Conservation (phyloP, 805 yeast species). For the Tetrapisispora pingtungensis region DNA sequence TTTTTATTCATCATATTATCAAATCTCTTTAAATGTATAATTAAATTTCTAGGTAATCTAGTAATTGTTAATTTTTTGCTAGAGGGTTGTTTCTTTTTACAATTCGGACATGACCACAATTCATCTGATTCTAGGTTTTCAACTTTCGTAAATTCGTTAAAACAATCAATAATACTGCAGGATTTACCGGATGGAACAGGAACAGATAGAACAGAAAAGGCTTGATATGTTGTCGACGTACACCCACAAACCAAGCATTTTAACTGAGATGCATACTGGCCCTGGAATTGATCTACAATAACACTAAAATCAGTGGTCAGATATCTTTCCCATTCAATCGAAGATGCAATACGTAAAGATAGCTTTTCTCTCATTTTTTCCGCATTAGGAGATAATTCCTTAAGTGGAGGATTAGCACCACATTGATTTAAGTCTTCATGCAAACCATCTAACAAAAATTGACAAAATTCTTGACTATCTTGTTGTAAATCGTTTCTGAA, state of each 20-base stretch:
- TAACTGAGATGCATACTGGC: slow-evolving; percentile 74
- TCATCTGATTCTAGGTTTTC: slow-evolving; percentile 74
- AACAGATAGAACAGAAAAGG: slow-evolving; percentile 69
- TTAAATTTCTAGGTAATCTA: slow-evolving; percentile 65
- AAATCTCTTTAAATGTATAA: slow-evolving; percentile 79
- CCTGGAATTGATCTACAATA: slow-evolving; percentile 77
- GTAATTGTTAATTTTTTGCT: slow-evolving; percentile 66
- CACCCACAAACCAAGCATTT: slow-evolving; percentile 61
- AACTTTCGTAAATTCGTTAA: slow-evolving; percentile 65
- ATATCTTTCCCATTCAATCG: slow-evolving; percentile 90
- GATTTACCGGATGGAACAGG: slow-evolving; percentile 55
- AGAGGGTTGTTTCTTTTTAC: slow-evolving; percentile 54
- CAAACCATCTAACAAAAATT: slow-evolving; percentile 77
- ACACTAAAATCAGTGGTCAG: slow-evolving; percentile 71
- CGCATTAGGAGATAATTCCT: slow-evolving; percentile 59
- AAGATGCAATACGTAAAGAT: slow-evolving; percentile 71
- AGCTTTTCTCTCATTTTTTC: slow-evolving; percentile 62
- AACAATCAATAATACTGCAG: slow-evolving; percentile 48
- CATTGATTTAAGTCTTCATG: slow-evolving; percentile 82
- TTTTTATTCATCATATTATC: slow-evolving; percentile 38
- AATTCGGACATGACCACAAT: slow-evolving; percentile 75
- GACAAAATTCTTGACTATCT: slow-evolving; percentile 87
- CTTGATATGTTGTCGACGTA: slow-evolving; percentile 81
- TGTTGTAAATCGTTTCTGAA: slow-evolving; percentile 81
- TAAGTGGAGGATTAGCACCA: slow-evolving; percentile 43